Base-by-base conservation (phyloP, 148 eudicot genomes). In the Rhododendron ferrugineum region DNA sequence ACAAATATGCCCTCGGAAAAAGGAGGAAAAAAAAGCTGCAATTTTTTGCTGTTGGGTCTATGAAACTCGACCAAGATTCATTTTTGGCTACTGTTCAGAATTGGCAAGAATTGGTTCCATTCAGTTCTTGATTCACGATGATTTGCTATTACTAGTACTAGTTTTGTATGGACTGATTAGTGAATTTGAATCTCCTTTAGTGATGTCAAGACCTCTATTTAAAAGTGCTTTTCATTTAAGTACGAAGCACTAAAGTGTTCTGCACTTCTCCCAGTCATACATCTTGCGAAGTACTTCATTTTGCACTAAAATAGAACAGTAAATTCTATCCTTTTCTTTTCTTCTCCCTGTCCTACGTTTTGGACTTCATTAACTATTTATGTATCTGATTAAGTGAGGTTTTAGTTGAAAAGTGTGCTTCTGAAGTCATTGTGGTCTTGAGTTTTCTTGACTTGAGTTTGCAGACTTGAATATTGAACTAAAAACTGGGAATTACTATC, bases 401-500 rank as follows among this genome's bases (percentile, higher is more conserved):
- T 81, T 54, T 80, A n/a, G 83, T 37, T 74, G 84, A 52, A 85
- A 22, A 42, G 78, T 37, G n/a, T 7, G 23, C 20, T 74, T 36
- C 26, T 44, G 34, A n/a, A 78, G 56, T 78, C 56, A 49, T 75
- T 15, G 66, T 70, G 34, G 50, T 58, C 36, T 76, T 58, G 16
- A 28, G 81, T 77, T 90, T 93, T 92, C 93, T 93, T 93, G 88
- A 94, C 95, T 83, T 58, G 49, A 86, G 72, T 56, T 84, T 46
- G 64, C 90, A 97, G 99, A 91, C 90, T 85, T 97, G 89, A 93
- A 91, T 89, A 86, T 93, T 84, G 99, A 97, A 87, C 90, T 92
- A 18, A 92, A 89, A 81, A 92, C 95, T 74, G 98, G 99, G 87
- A 89, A 95, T 90, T 97, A 97, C 90, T 95, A 89, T 86, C 99